phyloP scores from a whole-genome alignment of 345 rosid species.

The Moricandia arvensis region DNA sequence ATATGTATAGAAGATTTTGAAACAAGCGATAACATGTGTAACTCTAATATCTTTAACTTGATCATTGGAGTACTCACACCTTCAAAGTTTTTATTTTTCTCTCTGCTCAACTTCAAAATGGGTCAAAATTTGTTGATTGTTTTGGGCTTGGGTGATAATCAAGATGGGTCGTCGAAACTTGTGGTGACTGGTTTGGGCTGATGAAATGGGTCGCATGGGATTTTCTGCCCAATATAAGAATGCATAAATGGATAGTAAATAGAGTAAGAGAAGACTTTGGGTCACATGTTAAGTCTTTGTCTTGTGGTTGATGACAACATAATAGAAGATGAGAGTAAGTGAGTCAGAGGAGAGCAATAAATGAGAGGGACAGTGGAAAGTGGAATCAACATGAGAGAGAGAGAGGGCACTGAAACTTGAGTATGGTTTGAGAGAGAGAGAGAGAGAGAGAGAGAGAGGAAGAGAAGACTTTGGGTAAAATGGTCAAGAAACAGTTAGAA shows the following conservation, averaged over 20 bases:
- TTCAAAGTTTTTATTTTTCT: background rate
- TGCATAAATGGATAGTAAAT: background rate
- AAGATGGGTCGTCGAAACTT: background rate
- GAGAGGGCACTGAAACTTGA: conserved; percentile 51
- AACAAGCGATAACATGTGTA: background rate
- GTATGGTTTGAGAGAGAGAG: background rate
- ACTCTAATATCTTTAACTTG: background rate
- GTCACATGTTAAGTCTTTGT: conserved; percentile 3
- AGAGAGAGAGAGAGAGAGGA: background rate
- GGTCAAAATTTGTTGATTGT: background rate
- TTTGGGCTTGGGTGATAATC: background rate
- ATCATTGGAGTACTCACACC: background rate
- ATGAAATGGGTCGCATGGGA: background rate
- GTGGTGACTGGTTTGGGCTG: background rate
- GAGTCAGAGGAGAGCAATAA: conserved; percentile 17
- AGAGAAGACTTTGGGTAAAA: conserved; percentile 17
- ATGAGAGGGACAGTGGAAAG: conserved; percentile 24
- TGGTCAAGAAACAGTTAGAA: conserved; percentile 31
- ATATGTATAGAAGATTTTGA: background rate
- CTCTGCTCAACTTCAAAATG: background rate
- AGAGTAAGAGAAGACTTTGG: too few relatives aligned
- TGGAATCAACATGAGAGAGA: conserved; percentile 23
- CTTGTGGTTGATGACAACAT: conserved; percentile 19
- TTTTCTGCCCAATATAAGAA: background rate
- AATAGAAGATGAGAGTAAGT: conserved; percentile 6